phyloP scores from a whole-genome alignment of 2,329 filamentous ascomycete genomes.

The Boeremia exigua region DNA sequence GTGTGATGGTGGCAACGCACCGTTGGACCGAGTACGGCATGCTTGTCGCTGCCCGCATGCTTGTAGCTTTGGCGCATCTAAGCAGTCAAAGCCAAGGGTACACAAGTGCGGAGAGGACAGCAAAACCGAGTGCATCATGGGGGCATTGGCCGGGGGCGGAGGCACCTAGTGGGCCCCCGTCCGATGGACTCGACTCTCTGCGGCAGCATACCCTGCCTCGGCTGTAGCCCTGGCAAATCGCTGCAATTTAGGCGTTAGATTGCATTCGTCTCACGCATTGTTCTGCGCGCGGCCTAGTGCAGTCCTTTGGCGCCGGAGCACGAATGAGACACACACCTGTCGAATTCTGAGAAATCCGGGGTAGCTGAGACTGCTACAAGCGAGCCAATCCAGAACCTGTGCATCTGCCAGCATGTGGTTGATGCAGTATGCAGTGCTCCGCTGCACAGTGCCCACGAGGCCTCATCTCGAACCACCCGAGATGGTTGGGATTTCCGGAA shows the following conservation, averaged over 20 bases:
- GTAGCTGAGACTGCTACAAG: conserved; percentile 28
- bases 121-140: conserved; percentile 26
- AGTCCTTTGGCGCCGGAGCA: conserved; percentile 29
- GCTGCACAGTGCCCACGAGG: conserved; percentile 22
- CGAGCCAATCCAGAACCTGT: conserved; percentile 31
- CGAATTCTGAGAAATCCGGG: conserved; percentile 38
- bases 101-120: conserved; percentile 20
- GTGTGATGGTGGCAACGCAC: conserved; percentile 20
- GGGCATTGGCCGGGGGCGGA: conserved; percentile 19
- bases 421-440: conserved; percentile 14
- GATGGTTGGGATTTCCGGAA: conserved; percentile 13
- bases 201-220: conserved; percentile 25
- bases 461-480: conserved; percentile 21
- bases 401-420: conserved; percentile 15
- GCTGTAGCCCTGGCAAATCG: conserved; percentile 18
- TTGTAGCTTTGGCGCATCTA: conserved; percentile 13
- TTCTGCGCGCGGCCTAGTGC: conserved; percentile 19
- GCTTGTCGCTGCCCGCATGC: conserved; percentile 1
- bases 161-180: conserved; percentile 11
- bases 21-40: conserved; percentile 15
- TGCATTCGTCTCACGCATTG: conserved; percentile 29
- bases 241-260: conserved; percentile 33
- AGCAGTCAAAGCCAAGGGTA: conserved; percentile 7
- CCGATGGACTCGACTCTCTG: conserved; percentile 5
- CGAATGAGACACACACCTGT: conserved; percentile 24